Evolutionary conservation across 2,329 filamentous ascomycete species (phyloP).

Genomic region (Pseudogymnoascus sp.): DNA sequence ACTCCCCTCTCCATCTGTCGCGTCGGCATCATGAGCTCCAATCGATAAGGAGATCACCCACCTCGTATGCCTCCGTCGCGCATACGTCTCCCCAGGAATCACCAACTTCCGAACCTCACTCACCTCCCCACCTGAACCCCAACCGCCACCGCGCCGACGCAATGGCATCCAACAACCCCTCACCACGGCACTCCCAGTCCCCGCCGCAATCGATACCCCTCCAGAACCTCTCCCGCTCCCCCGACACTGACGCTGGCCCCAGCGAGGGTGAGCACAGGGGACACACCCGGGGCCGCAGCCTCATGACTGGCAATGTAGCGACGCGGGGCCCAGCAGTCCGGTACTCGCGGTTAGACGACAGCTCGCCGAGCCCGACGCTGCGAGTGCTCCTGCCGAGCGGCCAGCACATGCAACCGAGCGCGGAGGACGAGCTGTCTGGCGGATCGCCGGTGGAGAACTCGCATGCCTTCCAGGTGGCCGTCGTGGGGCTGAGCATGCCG

Average conservation of each 20-base stretch:
- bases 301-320: constrained; percentile 23
- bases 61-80: constrained; percentile 1
- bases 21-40: constrained; percentile 3
- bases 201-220: constrained; percentile 60
- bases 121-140: not conserved
- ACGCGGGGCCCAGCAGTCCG: constrained; percentile 21
- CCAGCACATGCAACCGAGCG: constrained; percentile 11
- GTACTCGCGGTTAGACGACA: constrained; percentile 26
- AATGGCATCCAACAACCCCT: constrained; percentile 42
- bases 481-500: not conserved
- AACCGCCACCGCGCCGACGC: constrained; percentile 13
- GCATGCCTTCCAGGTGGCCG: constrained; percentile 25
- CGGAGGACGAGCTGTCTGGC: constrained; percentile 18
- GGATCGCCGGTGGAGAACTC: constrained; percentile 24
- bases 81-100: not conserved
- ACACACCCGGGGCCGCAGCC: constrained; percentile 25
- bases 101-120: not conserved
- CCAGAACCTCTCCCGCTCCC: constrained; percentile 44
- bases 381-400: constrained; percentile 13
- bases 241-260: constrained; percentile 23
- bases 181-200: constrained; percentile 34
- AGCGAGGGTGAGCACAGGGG: constrained; percentile 11
- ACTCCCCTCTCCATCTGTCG: not conserved
- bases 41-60: constrained; percentile 1
- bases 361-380: constrained; percentile 22